phyloP scores from a whole-genome alignment of 495 filamentous ascomycete genomes.

The Elasticomyces elasticus region DNA sequence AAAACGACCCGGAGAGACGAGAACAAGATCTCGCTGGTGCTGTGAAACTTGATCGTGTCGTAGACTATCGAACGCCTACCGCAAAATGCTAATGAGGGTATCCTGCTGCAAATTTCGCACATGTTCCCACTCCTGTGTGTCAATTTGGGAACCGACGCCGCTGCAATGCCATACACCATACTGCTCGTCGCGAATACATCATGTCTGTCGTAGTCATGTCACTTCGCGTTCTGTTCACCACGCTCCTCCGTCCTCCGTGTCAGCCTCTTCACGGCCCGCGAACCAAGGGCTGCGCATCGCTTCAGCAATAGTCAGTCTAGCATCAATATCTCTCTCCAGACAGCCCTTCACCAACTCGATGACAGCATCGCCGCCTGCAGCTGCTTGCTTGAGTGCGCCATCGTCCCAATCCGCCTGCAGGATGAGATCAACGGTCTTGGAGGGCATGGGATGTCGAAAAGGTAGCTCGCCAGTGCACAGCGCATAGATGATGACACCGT shows the following conservation, averaged over 20 bases:
- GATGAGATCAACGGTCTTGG: constrained; percentile 52
- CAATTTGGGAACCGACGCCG: neutral
- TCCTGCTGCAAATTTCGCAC: constrained; percentile 1
- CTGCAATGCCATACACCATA: neutral
- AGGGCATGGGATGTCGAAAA: constrained; percentile 52
- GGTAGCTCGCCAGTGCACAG: constrained; percentile 57
- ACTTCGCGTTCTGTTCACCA: neutral
- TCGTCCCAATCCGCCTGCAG: constrained; percentile 51
- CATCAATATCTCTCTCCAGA: constrained; percentile 30
- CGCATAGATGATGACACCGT: constrained; percentile 56
- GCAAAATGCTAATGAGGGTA: neutral
- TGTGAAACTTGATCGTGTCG: neutral
- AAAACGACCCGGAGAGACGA: too few species aligned
- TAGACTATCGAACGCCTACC: neutral
- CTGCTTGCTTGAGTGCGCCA: constrained; percentile 32
- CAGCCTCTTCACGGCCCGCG: constrained; percentile 21
- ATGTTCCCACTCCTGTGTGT: too few species aligned
- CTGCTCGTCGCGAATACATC: neutral
- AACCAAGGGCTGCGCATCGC: constrained; percentile 50
- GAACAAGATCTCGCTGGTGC: too few species aligned
- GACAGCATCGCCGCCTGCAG: constrained; percentile 22
- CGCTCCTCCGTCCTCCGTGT: neutral
- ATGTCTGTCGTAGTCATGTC: neutral
- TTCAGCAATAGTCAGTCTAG: constrained; percentile 30
- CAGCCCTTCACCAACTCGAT: constrained; percentile 34